These are phyloP conservation scores for Houttuynia cordata DNA, from an alignment of 164 flowering plant genomes.

Conservation along the genomic window DNA sequence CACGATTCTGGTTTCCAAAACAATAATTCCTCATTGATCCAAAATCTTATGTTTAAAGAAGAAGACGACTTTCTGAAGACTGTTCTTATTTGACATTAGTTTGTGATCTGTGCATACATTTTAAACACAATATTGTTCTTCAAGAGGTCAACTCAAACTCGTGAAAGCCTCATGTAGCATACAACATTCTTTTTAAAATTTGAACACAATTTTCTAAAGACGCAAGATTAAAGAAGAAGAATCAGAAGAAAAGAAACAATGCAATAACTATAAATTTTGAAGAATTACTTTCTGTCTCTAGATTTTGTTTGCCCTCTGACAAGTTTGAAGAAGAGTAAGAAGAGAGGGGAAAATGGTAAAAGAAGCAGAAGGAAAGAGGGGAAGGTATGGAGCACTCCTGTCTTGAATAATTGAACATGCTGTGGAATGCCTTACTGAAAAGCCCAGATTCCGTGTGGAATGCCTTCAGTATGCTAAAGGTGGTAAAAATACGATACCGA, in stretches of 20 bases:
- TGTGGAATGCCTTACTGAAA: conserved; percentile 32
- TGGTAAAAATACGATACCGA: conserved; percentile 3
- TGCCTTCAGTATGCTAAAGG: not conserved
- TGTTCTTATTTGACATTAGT: too few relatives aligned
- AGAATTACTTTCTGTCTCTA: conserved; percentile 7
- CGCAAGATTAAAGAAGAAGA: too few relatives aligned
- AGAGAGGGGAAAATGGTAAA: conserved; percentile 4
- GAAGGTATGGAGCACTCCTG: conserved; percentile 44
- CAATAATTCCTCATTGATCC: too few relatives aligned
- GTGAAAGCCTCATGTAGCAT: too few relatives aligned
- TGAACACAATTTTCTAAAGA: too few relatives aligned
- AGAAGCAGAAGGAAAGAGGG: conserved; percentile 2
- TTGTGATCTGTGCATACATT: too few relatives aligned
- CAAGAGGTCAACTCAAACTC: too few relatives aligned
- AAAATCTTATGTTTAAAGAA: too few relatives aligned
- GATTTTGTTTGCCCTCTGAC: conserved; percentile 23
- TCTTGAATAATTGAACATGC: conserved; percentile 19
- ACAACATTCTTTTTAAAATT: too few relatives aligned
- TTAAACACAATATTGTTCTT: too few relatives aligned
- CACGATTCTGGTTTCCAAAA: too few relatives aligned
- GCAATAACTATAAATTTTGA: not conserved
- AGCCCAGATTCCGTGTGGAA: conserved; percentile 59
- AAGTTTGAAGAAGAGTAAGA: conserved; percentile 15
- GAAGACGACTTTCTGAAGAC: too few relatives aligned
- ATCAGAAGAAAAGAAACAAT: not conserved